Evolutionary conservation across 2,329 filamentous ascomycete genomes (phyloP).

Genomic region (Orbilia javanica): DNA sequence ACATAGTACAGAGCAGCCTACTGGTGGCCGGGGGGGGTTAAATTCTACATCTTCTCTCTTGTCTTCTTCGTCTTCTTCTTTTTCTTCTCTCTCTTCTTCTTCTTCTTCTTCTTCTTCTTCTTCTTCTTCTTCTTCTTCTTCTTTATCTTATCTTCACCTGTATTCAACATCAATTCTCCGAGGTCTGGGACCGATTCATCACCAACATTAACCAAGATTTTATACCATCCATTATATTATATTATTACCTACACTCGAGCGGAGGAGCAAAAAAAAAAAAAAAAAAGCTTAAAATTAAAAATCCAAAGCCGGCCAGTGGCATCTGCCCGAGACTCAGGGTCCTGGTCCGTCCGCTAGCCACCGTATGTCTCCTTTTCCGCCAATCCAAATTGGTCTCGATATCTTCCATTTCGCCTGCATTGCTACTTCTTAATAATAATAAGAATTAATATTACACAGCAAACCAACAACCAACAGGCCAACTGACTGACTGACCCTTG

Average conservation of each 20-base stretch:
- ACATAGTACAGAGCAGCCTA: too few species aligned
- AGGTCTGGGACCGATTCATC: too few species aligned
- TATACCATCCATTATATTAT: too few species aligned
- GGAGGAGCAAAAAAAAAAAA: neutral
- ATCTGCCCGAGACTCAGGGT: neutral
- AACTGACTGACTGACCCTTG: neutral
- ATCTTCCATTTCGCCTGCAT: conserved; percentile 21
- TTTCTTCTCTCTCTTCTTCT: neutral
- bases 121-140: too few species aligned
- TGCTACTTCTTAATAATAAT: too few species aligned
- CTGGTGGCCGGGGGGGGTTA: too few species aligned
- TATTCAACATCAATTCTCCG: too few species aligned
- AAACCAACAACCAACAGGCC: neutral
- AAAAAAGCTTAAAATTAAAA: conserved; percentile 13
- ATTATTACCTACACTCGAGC: too few species aligned
- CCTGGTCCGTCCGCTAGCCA: conserved; percentile 4
- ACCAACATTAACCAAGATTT: neutral
- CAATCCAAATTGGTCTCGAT: conserved; percentile 34
- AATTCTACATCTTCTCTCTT: neutral
- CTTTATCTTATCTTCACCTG: too few species aligned
- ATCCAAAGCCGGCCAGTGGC: neutral
- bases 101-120: neutral
- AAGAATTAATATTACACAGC: too few species aligned
- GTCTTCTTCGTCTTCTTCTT: neutral
- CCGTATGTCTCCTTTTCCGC: conserved; percentile 19